phyloP scores from a whole-genome alignment of 2,329 filamentous ascomycete genomes.

The Aureobasidium zeae region DNA sequence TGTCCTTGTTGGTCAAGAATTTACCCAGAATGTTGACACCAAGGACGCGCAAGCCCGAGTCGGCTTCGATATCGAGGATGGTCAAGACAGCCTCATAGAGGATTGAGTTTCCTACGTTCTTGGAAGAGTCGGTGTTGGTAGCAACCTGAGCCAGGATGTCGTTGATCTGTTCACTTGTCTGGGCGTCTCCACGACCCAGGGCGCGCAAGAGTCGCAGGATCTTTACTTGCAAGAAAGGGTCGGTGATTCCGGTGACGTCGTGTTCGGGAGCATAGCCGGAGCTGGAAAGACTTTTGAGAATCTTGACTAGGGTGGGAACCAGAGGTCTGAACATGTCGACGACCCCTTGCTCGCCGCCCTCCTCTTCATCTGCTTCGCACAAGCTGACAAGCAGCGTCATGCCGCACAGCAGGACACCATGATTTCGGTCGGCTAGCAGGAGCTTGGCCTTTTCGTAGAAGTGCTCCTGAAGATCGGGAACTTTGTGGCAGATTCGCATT shows the following conservation, averaged over 20 bases:
- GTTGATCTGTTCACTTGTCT: slow-evolving; percentile 94
- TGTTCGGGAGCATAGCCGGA: slow-evolving; percentile 97
- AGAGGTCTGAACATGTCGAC: slow-evolving; percentile 85
- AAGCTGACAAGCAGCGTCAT: slow-evolving; percentile 83
- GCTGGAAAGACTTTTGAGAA: slow-evolving; percentile 82
- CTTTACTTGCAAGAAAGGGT: slow-evolving; percentile 96
- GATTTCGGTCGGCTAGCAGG: slow-evolving; percentile 84
- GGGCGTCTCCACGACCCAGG: slow-evolving; percentile 72
- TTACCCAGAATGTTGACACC: slow-evolving; percentile 98
- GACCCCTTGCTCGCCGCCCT: slow-evolving; percentile 80
- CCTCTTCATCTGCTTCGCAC: slow-evolving; percentile 89
- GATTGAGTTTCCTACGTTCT: slow-evolving; percentile 98
- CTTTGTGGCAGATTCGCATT: slow-evolving; percentile 97
- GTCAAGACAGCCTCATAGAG: slow-evolving; percentile 95
- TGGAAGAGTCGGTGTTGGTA: slow-evolving; percentile 94
- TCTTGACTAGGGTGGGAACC: slow-evolving; percentile 77
- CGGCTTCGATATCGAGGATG: slow-evolving; percentile 95
- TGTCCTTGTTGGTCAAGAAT: slow-evolving; percentile 95
- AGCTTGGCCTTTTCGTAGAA: slow-evolving; percentile 90
- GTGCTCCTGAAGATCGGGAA: slow-evolving; percentile 93
- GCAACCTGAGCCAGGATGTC: slow-evolving; percentile 89
- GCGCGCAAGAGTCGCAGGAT: slow-evolving; percentile 79
- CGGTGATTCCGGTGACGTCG: slow-evolving; percentile 94
- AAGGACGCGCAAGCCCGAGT: slow-evolving; percentile 84
- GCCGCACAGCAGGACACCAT: slow-evolving; percentile 87